Conservation (phyloP, 495 filamentous ascomycete genomes). For the Pyrenula massariospora region DNA sequence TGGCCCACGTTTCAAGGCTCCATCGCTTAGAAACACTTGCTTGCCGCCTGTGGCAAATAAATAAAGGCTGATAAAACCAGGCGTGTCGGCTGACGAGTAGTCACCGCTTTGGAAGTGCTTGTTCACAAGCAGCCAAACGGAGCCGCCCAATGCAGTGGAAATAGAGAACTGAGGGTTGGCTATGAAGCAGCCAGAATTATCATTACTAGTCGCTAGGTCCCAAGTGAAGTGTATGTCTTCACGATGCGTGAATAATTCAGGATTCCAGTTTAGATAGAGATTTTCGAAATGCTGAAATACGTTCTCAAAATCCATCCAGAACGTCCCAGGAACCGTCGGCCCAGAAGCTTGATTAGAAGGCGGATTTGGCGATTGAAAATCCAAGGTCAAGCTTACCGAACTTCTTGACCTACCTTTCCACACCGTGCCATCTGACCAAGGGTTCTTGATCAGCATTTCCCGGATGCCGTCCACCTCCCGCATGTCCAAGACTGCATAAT, state of each 20-base stretch:
- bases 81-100: conserved; percentile 26
- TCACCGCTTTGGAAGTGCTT: conserved; percentile 57
- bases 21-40: conserved; percentile 59
- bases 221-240: conserved; percentile 88
- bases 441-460: conserved; percentile 81
- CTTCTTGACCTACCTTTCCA: conserved; percentile 40
- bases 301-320: conserved; percentile 84
- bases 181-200: conserved; percentile 49
- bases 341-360: conserved; percentile 5
- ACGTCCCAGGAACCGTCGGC: conserved; percentile 50
- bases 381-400: conserved; percentile 4
- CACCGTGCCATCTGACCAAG: conserved; percentile 72
- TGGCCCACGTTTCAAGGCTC: conserved; percentile 54
- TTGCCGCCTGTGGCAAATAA: conserved; percentile 65
- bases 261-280: conserved; percentile 96
- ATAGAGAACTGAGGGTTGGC: conserved; percentile 79
- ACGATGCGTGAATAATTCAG: conserved; percentile 63
- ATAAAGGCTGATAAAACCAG: conserved; percentile 78
- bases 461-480: conserved; percentile 50
- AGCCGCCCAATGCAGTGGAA: conserved; percentile 38
- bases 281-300: conserved; percentile 86
- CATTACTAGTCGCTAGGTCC: conserved; percentile 52
- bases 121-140: conserved; percentile 73
- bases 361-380: not conserved
- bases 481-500: conserved; percentile 84